Percentiles rank a stretch among this genome's conserved stretches.
Evolutionary conservation across 768 basidiomycete genomes (phyloP).

Genomic region (Calocybe cyanea): DNA sequence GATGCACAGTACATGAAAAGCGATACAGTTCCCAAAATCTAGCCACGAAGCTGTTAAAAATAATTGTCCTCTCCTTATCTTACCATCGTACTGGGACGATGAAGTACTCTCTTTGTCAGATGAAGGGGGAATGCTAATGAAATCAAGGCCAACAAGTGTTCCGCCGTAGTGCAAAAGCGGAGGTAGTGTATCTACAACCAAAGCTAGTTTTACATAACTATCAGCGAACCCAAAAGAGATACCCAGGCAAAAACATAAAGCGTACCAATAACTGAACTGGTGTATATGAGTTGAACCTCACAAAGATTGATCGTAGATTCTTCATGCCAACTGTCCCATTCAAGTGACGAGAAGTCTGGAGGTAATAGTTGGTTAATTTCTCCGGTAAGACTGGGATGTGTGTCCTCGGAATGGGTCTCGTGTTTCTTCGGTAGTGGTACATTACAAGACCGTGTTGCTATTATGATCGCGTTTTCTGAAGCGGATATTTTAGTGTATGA

Average conservation of each 20-base stretch:
- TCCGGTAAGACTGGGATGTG: slow-evolving; percentile 14
- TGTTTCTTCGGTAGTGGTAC: slow-evolving; percentile 35
- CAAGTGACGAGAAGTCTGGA: slow-evolving; percentile 24
- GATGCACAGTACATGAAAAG: not conserved
- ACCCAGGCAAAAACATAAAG: not conserved
- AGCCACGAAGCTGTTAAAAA: slow-evolving; percentile 51
- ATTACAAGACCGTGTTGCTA: slow-evolving; percentile 60
- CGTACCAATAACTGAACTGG: slow-evolving; percentile 43
- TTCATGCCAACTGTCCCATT: slow-evolving; percentile 58
- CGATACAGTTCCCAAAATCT: slow-evolving; percentile 62
- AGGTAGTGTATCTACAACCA: slow-evolving; percentile 41
- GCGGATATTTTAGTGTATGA: slow-evolving; percentile 1
- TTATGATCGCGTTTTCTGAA: slow-evolving; percentile 51
- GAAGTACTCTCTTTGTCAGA: slow-evolving; percentile 5
- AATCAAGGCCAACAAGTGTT: slow-evolving; percentile 40
- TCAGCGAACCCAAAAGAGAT: not conserved
- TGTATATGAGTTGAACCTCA: slow-evolving; percentile 51
- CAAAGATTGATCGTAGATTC: slow-evolving; percentile 58
- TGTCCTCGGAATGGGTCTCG: slow-evolving; percentile 38
- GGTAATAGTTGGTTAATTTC: slow-evolving; percentile 25
- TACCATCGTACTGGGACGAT: slow-evolving; percentile 14
- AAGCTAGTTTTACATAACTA: slow-evolving; percentile 24
- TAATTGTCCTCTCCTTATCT: slow-evolving; percentile 27
- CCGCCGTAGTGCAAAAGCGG: slow-evolving; percentile 36
- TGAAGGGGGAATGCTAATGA: slow-evolving; percentile 32